Evolutionary conservation across 2,329 filamentous ascomycete genomes (phyloP).

Genomic region (Penicillium hesseltinei): DNA sequence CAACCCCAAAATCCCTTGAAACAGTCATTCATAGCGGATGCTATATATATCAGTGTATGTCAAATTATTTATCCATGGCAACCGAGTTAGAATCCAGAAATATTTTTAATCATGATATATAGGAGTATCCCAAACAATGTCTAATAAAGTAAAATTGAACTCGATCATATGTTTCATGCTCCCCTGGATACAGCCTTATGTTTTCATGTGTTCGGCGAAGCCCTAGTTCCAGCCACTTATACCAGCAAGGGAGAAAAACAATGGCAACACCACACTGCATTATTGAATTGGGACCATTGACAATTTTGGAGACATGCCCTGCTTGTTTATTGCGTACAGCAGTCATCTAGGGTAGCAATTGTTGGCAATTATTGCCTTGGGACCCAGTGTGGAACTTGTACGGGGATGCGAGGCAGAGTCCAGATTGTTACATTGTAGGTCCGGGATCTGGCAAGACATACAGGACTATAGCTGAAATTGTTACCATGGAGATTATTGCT

Average conservation of each 20-base stretch:
- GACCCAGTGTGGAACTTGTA: background rate
- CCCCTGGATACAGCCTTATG: constrained; percentile 12
- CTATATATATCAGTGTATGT: background rate
- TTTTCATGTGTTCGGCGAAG: constrained; percentile 13
- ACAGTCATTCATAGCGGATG: too few species aligned
- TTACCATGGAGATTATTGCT: background rate
- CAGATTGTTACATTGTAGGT: background rate
- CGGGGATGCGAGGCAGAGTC: background rate
- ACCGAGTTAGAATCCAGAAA: background rate
- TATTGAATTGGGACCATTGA: background rate
- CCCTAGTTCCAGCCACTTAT: constrained; percentile 18
- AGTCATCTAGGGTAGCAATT: constrained; percentile 11
- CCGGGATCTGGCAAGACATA: background rate
- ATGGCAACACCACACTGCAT: background rate
- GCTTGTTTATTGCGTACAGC: background rate
- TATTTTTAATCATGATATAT: background rate
- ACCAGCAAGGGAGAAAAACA: constrained; percentile 20
- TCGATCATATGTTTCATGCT: background rate
- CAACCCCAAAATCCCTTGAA: too few species aligned
- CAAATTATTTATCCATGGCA: background rate
- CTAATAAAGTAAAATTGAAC: background rate
- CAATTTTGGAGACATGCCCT: constrained; percentile 1
- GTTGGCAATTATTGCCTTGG: constrained; percentile 10
- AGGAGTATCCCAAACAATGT: background rate
- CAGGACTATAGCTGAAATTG: background rate